Conservation (phyloP, 2,329 filamentous ascomycete species). For the Dothistroma septosporum region DNA sequence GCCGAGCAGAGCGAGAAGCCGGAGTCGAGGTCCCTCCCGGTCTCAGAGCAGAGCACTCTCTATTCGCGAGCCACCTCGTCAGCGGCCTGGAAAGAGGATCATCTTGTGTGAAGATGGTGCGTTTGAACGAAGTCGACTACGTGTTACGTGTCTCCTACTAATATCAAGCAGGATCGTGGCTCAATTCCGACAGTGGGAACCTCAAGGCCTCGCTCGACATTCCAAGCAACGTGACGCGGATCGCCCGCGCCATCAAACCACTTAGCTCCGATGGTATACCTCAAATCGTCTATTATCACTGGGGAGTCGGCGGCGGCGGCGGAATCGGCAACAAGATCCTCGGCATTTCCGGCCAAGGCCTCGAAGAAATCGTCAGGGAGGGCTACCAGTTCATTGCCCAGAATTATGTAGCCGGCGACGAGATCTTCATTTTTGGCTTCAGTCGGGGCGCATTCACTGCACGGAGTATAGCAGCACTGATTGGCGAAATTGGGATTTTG, state of each 20-base stretch:
- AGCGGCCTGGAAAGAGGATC: constrained; percentile 22
- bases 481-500: constrained; percentile 46
- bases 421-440: constrained; percentile 50
- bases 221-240: constrained; percentile 49
- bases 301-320: constrained; percentile 46
- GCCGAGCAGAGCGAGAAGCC: constrained; percentile 6
- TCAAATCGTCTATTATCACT: constrained; percentile 51
- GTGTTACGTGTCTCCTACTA: background rate
- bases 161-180: constrained; percentile 40
- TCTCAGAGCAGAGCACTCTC: background rate
- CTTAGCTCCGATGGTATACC: constrained; percentile 46
- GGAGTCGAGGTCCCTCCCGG: background rate
- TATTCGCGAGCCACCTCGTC: constrained; percentile 1
- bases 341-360: constrained; percentile 32
- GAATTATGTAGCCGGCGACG: constrained; percentile 51
- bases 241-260: constrained; percentile 48
- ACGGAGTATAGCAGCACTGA: constrained; percentile 44
- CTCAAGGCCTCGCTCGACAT: constrained; percentile 43
- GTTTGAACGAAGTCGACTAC: background rate
- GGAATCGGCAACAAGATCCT: constrained; percentile 40
- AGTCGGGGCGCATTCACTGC: constrained; percentile 47
- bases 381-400: constrained; percentile 51
- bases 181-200: constrained; percentile 47
- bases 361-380: constrained; percentile 47
- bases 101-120: constrained; percentile 30